Base-by-base conservation (phyloP, 2,329 filamentous ascomycete genomes). In the Paraphoma chrysanthemicola region DNA sequence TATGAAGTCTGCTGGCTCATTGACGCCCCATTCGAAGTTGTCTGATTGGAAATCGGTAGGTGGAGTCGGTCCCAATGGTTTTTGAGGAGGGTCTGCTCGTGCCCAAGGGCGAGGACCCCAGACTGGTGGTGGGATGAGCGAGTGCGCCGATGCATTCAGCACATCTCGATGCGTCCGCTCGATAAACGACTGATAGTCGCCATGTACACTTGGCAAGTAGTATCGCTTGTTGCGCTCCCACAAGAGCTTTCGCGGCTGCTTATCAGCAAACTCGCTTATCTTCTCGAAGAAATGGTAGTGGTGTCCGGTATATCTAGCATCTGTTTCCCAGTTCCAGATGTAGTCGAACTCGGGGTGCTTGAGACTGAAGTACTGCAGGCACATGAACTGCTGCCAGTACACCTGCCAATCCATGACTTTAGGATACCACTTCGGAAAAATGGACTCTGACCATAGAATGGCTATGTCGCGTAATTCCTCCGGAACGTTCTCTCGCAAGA, bases 1-100 rank as follows among this genome's bases (percentile, higher is more conserved):
- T 71, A 98, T 94, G 64, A 96, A 86, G 75, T 98, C 94, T 10
- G 94, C 93, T 56, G 96, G 90, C 76, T 97, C 94, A 51, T 86
- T 91, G 0, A 95, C 90, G 31, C 94, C 94, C 93, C 94, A 97
- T 48, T 83, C 77, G 73, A 93, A 93, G 63, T 89, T 86, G 71
- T 97, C 93, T 59, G 90, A 89, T 48, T 94, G 91, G 66, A 91
- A 88, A 1, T 82, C 81, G 0, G 85, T 88, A 0, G 90, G 90
- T 0, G 93, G 92, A 14, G 81, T 79, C 0, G 90, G 89, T 57
- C 95, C 92, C n/a, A 89, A 83, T 7, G 93, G 89, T 78, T 89
- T 89, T 72, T 96, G 92, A 1, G 86, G 79, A 53, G 90, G 84
- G 8, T 70, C 53, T 6, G 72, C 71, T 44, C 63, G 54, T 1